Evolutionary conservation across 805 yeast genomes (phyloP).

Genomic region (Nakazawaea anatomiae): DNA sequence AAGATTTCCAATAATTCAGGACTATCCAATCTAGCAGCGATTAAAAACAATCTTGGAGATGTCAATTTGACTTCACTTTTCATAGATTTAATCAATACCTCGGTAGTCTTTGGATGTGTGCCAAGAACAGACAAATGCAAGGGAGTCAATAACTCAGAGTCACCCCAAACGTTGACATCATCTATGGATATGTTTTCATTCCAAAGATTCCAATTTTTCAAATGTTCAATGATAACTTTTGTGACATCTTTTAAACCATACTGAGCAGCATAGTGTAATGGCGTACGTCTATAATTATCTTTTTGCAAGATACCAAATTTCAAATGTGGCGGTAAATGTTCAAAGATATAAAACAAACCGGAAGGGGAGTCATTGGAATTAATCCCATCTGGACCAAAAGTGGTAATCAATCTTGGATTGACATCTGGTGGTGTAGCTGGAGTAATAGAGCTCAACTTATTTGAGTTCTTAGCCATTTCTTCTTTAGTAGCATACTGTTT

Average conservation of each 20-base stretch:
- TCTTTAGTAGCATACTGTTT: slow-evolving; percentile 40
- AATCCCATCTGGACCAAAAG: slow-evolving; percentile 59
- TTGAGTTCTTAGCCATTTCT: slow-evolving; percentile 13
- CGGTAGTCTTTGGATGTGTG: slow-evolving; percentile 71
- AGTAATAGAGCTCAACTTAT: slow-evolving; percentile 17
- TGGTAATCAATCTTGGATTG: slow-evolving; percentile 40
- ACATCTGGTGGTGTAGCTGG: slow-evolving; percentile 53
- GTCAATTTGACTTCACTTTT: slow-evolving; percentile 30
- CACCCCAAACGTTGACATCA: slow-evolving; percentile 58
- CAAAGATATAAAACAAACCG: slow-evolving; percentile 56
- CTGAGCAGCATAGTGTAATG: slow-evolving; percentile 85
- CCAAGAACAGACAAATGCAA: slow-evolving; percentile 79
- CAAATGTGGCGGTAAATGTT: slow-evolving; percentile 46
- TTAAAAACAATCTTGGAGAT: slow-evolving; percentile 52
- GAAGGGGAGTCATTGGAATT: slow-evolving; percentile 51
- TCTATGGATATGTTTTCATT: slow-evolving; percentile 47
- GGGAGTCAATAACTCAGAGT: slow-evolving; percentile 75
- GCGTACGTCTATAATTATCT: slow-evolving; percentile 77
- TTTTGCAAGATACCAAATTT: slow-evolving; percentile 53
- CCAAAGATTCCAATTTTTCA: slow-evolving; percentile 57
- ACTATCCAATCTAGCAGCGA: slow-evolving; percentile 65
- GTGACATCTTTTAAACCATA: slow-evolving; percentile 71
- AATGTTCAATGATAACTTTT: slow-evolving; percentile 45
- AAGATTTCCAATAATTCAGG: slow-evolving; percentile 50
- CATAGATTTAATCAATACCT: slow-evolving; percentile 46